phyloP scores from a whole-genome alignment of 1,284 basidiomycete genomes.

The Takashimella tepidaria region DNA sequence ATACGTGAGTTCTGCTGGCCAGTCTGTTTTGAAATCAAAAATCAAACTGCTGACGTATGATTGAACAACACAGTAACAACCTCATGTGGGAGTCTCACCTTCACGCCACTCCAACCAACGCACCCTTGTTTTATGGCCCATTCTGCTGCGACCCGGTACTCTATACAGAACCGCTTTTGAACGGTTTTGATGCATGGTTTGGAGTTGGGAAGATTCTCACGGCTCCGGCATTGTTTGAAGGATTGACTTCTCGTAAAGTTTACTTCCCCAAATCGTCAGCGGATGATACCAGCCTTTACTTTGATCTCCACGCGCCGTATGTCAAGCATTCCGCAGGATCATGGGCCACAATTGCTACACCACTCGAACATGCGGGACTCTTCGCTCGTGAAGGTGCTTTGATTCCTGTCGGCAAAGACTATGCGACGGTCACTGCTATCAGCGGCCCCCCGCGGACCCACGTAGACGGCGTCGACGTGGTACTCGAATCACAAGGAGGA shows the following conservation, averaged over 20 bases:
- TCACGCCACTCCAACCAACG: constrained; percentile 30
- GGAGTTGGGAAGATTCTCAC: constrained; percentile 32
- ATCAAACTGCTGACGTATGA: too few species aligned
- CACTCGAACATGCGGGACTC: constrained; percentile 30
- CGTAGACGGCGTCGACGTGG: constrained; percentile 25
- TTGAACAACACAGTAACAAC: neutral
- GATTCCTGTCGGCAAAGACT: constrained; percentile 33
- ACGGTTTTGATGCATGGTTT: constrained; percentile 41
- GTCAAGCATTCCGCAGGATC: constrained; percentile 3
- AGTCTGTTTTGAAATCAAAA: too few species aligned
- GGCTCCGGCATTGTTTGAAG: constrained; percentile 28
- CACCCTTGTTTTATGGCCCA: constrained; percentile 31
- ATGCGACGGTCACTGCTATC: constrained; percentile 28
- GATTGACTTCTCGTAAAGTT: constrained; percentile 20
- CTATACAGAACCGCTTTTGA: constrained; percentile 27
- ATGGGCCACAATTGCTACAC: constrained; percentile 22
- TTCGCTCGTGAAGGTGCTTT: constrained; percentile 32
- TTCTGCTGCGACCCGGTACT: constrained; percentile 30
- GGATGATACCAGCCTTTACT: constrained; percentile 8
- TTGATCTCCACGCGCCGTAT: neutral
- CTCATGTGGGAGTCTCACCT: constrained; percentile 35
- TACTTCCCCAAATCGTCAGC: constrained; percentile 25
- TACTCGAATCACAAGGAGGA: constrained; percentile 24
- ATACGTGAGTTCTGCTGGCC: constrained; percentile 11
- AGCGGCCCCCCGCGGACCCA: constrained; percentile 21